Percentiles rank a stretch among this genome's conserved stretches.
These are phyloP conservation scores for Solanum tacnaense DNA, from an alignment of 257 asterid species.

Conservation along the genomic window DNA sequence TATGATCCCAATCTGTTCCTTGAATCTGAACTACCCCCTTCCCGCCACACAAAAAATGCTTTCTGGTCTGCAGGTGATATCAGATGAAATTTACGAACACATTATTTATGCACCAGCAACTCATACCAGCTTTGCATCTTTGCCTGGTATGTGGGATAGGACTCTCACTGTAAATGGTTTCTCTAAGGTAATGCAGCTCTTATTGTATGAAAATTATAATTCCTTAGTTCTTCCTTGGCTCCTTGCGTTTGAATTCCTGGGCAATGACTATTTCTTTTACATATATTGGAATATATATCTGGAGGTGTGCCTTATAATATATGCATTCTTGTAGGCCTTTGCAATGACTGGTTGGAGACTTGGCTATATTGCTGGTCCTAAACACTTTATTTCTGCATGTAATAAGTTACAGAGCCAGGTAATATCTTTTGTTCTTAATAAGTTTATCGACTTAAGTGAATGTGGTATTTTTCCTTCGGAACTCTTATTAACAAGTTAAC, in stretches of 20 bases:
- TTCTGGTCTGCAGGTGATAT: constrained; percentile 50
- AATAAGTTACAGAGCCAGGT: constrained; percentile 97
- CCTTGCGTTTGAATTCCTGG: background rate
- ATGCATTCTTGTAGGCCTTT: constrained; percentile 46
- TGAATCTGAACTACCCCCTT: background rate
- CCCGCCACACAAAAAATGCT: background rate
- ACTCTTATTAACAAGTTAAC: background rate
- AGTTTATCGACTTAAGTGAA: background rate
- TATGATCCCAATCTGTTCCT: background rate
- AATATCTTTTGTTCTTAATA: background rate
- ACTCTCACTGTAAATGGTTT: constrained; percentile 93
- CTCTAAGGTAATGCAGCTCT: constrained; percentile 55
- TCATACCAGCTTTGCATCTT: constrained; percentile 92
- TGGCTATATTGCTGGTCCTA: constrained; percentile 93
- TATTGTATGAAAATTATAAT: background rate
- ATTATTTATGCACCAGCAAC: constrained; percentile 90
- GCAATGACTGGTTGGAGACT: constrained; percentile 99
- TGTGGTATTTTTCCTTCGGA: background rate
- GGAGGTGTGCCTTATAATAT: background rate
- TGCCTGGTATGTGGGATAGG: constrained; percentile 96
- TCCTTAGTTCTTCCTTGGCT: background rate
- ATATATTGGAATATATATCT: background rate
- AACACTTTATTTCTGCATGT: constrained; percentile 86
- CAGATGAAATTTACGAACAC: constrained; percentile 95
- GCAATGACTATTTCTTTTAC: background rate